Conservation (phyloP, 176 grass and related monocot genomes). For the Eleusine coracana region DNA sequence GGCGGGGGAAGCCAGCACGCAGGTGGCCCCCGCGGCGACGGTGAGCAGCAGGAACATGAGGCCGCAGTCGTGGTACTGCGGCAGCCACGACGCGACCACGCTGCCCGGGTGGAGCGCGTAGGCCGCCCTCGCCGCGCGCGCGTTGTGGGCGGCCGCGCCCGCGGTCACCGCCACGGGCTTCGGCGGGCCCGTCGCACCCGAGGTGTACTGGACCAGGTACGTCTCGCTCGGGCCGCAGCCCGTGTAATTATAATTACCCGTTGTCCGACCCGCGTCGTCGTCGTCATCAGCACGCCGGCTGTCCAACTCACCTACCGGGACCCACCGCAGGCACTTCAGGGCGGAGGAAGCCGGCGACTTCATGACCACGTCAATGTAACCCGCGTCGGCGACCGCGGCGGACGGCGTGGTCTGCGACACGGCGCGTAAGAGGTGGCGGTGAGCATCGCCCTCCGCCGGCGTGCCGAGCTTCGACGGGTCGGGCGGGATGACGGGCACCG, state of each 20-base stretch:
- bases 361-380: conserved; percentile 29
- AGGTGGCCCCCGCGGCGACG: conserved; percentile 52
- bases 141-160: conserved; percentile 61
- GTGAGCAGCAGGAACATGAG: conserved; percentile 70
- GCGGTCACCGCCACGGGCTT: conserved; percentile 53
- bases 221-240: conserved; percentile 45
- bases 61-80: conserved; percentile 64
- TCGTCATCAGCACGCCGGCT: background rate
- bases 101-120: conserved; percentile 50
- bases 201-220: conserved; percentile 69
- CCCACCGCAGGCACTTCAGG: conserved; percentile 41
- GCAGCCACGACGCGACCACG: conserved; percentile 60
- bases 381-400: conserved; percentile 39
- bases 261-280: background rate
- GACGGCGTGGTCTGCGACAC: conserved; percentile 46
- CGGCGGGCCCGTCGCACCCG: conserved; percentile 52
- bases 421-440: conserved; percentile 46
- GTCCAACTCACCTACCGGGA: conserved; percentile 30
- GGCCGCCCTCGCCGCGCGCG: conserved; percentile 47
- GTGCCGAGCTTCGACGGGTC: conserved; percentile 20
- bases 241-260: background rate
- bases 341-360: background rate
- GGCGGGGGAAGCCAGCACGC: conserved; percentile 50
- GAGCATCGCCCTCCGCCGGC: background rate
- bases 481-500: conserved; percentile 51